Evolutionary conservation across 257 asterid genomes (phyloP), one percentile per base, ranked within the genome.

Genomic region (Solanum ahanhuiri): DNA sequence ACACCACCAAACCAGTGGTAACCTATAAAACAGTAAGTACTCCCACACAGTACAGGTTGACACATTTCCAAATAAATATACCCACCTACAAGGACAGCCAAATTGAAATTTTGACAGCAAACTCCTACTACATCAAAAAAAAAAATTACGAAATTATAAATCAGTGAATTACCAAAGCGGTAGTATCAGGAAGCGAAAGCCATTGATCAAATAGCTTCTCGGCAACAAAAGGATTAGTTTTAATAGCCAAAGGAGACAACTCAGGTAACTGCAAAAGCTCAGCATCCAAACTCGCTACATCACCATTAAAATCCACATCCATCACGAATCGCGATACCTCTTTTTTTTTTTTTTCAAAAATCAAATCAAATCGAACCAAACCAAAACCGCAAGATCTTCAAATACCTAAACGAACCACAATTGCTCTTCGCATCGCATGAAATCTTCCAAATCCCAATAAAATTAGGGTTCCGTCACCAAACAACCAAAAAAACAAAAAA

Each of bases 161-260:
- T 25, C 25, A 31, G 77, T 82, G 31, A 41, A 86, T 91, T 94
- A 96, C 99, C 98, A 93, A 81, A 41, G 92, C 88, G 70, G 87
- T 87, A 86, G 99, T 93, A 75, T 94, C 99, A 34, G 98, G 93
- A 60, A 96, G 96, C 51, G 98, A 95, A 35, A 96, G 97, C 99
- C 99, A 96, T 92, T 94, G 98, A 93, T 95, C 98, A 37, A 90
- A 96, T 43, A 96, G 98, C 91, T 91, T 95, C 93, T 92, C 98
- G 1, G 95, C 95, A 58, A 96, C 93, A 87, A n/a, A 89, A 82
- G 96, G 96, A 83, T 93, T 94, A 76, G 97, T 93, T 91, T 94
- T 93, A 89, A 94, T 92, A 64, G 97, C 96, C 91, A 91, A 85
- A 85, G 98, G 93, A 76, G 98, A 93, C 90, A 93, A 91, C 96